A percentile compares a stretch with the other conserved stretches of the same genome.
Conservation (phyloP, 179 eudicot species). For the Kewa caespitosa region DNA sequence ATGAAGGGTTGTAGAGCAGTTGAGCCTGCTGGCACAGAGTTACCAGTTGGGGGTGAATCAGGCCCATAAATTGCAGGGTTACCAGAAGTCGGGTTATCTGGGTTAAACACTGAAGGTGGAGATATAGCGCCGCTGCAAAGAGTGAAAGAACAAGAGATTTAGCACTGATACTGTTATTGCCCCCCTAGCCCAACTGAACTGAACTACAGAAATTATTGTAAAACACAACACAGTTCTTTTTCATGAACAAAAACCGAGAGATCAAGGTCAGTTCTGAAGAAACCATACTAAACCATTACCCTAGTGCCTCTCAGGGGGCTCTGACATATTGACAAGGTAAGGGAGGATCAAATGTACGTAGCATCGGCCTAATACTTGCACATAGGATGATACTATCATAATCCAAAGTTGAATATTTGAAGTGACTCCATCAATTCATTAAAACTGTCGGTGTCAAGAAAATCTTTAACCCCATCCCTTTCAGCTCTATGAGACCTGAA, state of each 20-base stretch:
- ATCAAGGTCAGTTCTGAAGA: neutral
- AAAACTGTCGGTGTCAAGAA: too few species aligned
- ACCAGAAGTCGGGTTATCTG: slow-evolving; percentile 41
- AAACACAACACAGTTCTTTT: neutral
- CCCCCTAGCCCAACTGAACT: neutral
- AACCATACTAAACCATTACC: neutral
- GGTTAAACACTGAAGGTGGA: slow-evolving; percentile 49
- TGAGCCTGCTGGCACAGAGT: slow-evolving; percentile 42
- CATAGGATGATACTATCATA: too few species aligned
- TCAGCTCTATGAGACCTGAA: too few species aligned
- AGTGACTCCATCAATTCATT: too few species aligned
- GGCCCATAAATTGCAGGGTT: slow-evolving; percentile 37
- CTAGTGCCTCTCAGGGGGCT: neutral
- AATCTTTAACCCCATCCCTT: too few species aligned
- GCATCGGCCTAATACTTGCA: too few species aligned
- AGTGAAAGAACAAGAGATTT: neutral
- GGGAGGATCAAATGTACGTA: too few species aligned
- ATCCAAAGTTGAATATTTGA: too few species aligned
- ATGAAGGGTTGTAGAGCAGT: slow-evolving; percentile 42
- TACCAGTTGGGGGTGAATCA: slow-evolving; percentile 46
- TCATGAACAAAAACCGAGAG: neutral
- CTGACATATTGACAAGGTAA: too few species aligned
- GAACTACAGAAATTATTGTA: neutral
- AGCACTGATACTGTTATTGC: neutral
- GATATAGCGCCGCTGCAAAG: slow-evolving; percentile 29